Conservation (phyloP, 345 rosid species). For the Ceriops decandra region DNA sequence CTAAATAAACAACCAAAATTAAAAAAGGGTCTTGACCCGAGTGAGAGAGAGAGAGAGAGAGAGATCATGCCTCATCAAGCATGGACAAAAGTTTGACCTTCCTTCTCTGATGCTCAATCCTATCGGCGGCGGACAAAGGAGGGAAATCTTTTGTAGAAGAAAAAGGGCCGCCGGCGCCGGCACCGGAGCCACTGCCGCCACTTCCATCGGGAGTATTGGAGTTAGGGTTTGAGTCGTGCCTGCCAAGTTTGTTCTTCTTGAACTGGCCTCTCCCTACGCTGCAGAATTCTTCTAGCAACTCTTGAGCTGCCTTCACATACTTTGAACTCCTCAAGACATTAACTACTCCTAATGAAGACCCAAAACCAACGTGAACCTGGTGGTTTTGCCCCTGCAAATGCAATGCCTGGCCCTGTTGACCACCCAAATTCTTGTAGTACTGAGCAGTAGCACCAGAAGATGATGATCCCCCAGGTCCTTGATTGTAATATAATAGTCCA, state of each 20-base stretch:
- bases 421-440: slow-evolving; percentile 40
- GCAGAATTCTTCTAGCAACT: slow-evolving; percentile 87
- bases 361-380: slow-evolving; percentile 47
- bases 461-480: slow-evolving; percentile 33
- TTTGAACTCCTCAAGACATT: slow-evolving; percentile 72
- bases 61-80: slow-evolving; percentile 95
- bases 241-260: slow-evolving; percentile 55
- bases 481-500: slow-evolving; percentile 47
- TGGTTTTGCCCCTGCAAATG: slow-evolving; percentile 44
- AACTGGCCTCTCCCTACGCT: slow-evolving; percentile 82
- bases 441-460: slow-evolving; percentile 31
- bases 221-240: slow-evolving; percentile 60
- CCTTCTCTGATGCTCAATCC: slow-evolving; percentile 93
- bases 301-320: slow-evolving; percentile 73
- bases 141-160: slow-evolving; percentile 53
- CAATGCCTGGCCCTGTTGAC: slow-evolving; percentile 27
- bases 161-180: slow-evolving; percentile 37
- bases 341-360: slow-evolving; percentile 55
- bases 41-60: slow-evolving; percentile 12
- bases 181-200: slow-evolving; percentile 23
- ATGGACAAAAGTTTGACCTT: slow-evolving; percentile 88
- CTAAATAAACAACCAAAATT: slow-evolving; percentile 9
- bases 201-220: slow-evolving; percentile 33
- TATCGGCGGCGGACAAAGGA: slow-evolving; percentile 70
- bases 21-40: slow-evolving; percentile 19